These are phyloP conservation scores for Verticillium dahliae DNA, from an alignment of 2,329 filamentous ascomycete species.

Conservation along the genomic window DNA sequence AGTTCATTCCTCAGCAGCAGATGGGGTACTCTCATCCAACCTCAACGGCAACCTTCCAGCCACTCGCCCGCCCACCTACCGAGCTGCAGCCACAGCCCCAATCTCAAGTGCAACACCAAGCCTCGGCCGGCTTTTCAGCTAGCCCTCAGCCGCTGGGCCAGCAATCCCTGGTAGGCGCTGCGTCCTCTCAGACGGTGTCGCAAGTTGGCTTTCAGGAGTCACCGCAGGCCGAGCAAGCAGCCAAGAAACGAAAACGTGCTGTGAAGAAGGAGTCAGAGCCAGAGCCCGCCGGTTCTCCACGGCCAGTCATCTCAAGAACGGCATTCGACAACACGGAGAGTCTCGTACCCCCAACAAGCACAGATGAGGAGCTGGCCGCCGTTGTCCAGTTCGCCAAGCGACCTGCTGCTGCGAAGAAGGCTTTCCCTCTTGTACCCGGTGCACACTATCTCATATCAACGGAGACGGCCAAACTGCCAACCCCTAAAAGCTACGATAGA, in stretches of 20 bases:
- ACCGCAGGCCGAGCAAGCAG: constrained; percentile 17
- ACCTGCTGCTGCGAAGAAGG: constrained; percentile 27
- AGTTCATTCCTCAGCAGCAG: constrained; percentile 10
- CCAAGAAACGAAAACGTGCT: constrained; percentile 31
- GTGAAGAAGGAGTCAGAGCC: constrained; percentile 27
- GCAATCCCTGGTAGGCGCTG: not conserved
- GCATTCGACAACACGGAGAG: not conserved
- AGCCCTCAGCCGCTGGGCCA: not conserved
- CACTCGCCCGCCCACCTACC: constrained; percentile 2
- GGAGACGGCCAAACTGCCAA: constrained; percentile 32
- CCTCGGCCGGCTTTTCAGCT: not conserved
- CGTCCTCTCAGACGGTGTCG: not conserved
- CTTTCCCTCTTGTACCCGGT: constrained; percentile 30
- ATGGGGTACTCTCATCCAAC: constrained; percentile 3
- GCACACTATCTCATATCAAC: constrained; percentile 29
- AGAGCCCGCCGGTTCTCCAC: constrained; percentile 11
- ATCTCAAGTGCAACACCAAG: not conserved
- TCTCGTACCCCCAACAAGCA: constrained; percentile 1
- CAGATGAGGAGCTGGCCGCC: constrained; percentile 15
- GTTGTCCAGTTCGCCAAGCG: constrained; percentile 31
- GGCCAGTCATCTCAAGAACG: not conserved
- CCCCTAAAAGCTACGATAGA: constrained; percentile 38
- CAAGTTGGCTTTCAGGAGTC: not conserved
- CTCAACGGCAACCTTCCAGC: constrained; percentile 4
- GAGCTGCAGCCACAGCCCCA: not conserved